Conservation (phyloP, 2,329 filamentous ascomycete genomes). For the Botrytis hyacinthi region DNA sequence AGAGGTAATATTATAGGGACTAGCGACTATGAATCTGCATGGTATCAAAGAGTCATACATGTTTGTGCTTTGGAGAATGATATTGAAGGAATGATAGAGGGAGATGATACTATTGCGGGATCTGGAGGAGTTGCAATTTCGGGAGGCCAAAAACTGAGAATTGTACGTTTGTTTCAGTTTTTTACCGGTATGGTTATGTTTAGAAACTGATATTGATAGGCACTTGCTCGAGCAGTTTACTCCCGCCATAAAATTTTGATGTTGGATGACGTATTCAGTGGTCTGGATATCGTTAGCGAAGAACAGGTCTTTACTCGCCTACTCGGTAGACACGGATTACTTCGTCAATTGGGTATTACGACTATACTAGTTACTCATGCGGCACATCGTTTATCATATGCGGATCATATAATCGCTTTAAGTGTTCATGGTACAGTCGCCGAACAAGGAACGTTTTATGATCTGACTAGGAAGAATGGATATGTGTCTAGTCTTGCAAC, state of each 20-base stretch:
- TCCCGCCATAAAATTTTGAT: slow-evolving; percentile 32
- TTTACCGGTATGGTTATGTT: no score
- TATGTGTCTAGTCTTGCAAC: slow-evolving; percentile 28
- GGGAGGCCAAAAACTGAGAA: slow-evolving; percentile 73
- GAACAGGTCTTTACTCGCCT: slow-evolving; percentile 29
- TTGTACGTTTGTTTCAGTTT: slow-evolving; percentile 52
- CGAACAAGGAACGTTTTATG: slow-evolving; percentile 35
- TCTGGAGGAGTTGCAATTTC: slow-evolving; percentile 73
- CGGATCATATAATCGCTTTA: slow-evolving; percentile 38
- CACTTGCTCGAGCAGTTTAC: slow-evolving; percentile 57
- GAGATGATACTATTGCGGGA: slow-evolving; percentile 70
- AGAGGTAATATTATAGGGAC: slow-evolving; percentile 43
- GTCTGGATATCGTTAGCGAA: slow-evolving; percentile 34
- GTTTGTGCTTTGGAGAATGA: slow-evolving; percentile 62
- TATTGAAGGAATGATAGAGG: slow-evolving; percentile 44
- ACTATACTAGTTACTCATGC: slow-evolving; percentile 41
- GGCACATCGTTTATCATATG: slow-evolving; percentile 26
- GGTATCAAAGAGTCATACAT: slow-evolving; percentile 63
- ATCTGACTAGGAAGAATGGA: slow-evolving; percentile 22
- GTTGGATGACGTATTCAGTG: slow-evolving; percentile 36
- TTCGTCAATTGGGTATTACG: slow-evolving; percentile 37
- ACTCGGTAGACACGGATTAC: slow-evolving; percentile 27
- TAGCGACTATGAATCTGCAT: slow-evolving; percentile 48
- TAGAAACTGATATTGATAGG: slow-evolving; percentile 12
- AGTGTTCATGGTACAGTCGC: slow-evolving; percentile 34